Evolutionary conservation across 2,329 filamentous ascomycete species (phyloP).

Genomic region (Nannizziopsis barbatae): DNA sequence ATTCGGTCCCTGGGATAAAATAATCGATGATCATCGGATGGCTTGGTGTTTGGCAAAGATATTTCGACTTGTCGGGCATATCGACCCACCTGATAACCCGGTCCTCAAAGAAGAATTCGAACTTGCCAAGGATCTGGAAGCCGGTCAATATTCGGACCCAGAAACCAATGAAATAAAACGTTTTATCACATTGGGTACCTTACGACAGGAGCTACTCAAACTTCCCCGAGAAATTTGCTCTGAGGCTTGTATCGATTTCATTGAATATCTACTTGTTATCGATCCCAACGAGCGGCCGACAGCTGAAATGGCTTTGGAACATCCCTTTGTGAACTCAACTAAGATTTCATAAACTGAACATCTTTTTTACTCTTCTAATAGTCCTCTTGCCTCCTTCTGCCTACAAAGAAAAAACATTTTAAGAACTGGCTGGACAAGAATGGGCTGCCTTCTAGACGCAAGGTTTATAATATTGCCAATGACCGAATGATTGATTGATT

Average conservation of each 20-base stretch:
- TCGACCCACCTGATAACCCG: constrained; percentile 6
- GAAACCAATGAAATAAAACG: neutral
- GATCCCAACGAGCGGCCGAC: constrained; percentile 10
- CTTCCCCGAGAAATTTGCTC: constrained; percentile 8
- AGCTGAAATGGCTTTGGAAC: constrained; percentile 9
- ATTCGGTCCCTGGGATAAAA: constrained; percentile 9
- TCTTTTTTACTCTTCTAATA: too few species aligned
- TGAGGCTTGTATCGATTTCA: constrained; percentile 9
- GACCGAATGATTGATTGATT: too few species aligned
- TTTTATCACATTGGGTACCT: constrained; percentile 1
- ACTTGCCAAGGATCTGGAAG: constrained; percentile 8
- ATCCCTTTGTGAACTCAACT: constrained; percentile 1
- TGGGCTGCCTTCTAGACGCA: too few species aligned
- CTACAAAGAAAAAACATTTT: too few species aligned
- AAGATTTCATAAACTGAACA: too few species aligned
- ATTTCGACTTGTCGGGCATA: constrained; percentile 9
- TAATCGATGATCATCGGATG: constrained; percentile 8
- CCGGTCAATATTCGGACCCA: constrained; percentile 1
- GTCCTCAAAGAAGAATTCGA: constrained; percentile 10
- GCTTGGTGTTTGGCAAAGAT: constrained; percentile 14
- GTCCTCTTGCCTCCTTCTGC: too few species aligned
- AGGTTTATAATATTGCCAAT: too few species aligned
- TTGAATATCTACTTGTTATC: constrained; percentile 11
- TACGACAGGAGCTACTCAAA: constrained; percentile 7
- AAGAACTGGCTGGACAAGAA: too few species aligned